Evolutionary conservation across 129 eudicot species (phyloP), one percentile per base, ranked within the genome.

Genomic region (Flaveria linearis): DNA sequence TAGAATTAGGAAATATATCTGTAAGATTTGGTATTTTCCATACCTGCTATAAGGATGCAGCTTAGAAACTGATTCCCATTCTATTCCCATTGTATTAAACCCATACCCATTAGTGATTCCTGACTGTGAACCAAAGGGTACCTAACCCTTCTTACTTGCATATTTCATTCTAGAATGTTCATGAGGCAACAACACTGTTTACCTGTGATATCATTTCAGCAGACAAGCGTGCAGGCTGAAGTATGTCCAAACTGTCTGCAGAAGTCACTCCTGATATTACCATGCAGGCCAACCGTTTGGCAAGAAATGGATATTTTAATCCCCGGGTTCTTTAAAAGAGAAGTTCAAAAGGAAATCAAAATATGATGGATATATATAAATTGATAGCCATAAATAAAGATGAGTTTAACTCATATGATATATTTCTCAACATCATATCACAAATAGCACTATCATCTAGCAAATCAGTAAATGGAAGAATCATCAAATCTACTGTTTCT

Each of bases 251-350:
- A 80, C 75, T 55, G 51, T 80, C 84, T 74, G 91, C 68, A 62
- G 90, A 57, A 52, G 87, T 76, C 61, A 42, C 75, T 69, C 97
- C 97, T 28, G 97, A 81, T 69, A 89, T 76, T 55, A 86, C 91
- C 93, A 87, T 88, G 85, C 99, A 95, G 69, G 99, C 96, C 80
- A 95, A 72, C 65, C 99, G 78, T 84, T 89, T 95, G 49, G 85
- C 96, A 26, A 95, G 84, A 73, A 95, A 87, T 7, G 99, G 99
- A 74, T 91, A 91, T 68, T 95, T 95, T 74, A 95, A 81, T 66
- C 89, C 97, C 67, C 74, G 81, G 58, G 50, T 57, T 83, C 99
- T 94, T 78, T 65, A 85, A 45, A 12, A 61, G 30, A 13, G 2
- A 30, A 47, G 4, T 61, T 30, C 56, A 55, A 51, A 71, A 12